Evolutionary conservation across 305 asterid species (phyloP).

Genomic region (Fraxinus angustifolia): DNA sequence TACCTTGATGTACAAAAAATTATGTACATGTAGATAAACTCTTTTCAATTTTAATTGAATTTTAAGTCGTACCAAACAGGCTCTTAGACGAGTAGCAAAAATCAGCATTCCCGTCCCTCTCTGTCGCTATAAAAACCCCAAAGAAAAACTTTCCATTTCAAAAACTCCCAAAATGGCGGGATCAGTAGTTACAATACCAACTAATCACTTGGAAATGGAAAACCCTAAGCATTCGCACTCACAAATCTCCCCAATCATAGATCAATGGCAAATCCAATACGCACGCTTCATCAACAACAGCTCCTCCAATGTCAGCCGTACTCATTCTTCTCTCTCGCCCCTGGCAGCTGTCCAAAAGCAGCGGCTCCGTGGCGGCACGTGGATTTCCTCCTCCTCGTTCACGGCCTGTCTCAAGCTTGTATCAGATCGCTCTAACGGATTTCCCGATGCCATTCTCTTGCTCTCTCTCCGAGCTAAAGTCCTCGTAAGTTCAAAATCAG

Average conservation of each 20-base stretch:
- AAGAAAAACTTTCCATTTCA: background rate
- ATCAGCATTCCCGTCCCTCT: background rate
- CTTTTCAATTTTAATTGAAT: no score
- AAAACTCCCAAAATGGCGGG: conserved; percentile 61
- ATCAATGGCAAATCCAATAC: conserved; percentile 57
- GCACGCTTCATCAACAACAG: conserved; percentile 48
- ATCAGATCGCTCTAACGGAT: conserved; percentile 21
- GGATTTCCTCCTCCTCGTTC: conserved; percentile 44
- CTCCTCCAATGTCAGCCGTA: conserved; percentile 25
- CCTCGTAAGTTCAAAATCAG: conserved; percentile 38
- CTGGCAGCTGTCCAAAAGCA: conserved; percentile 2
- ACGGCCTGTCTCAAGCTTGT: conserved; percentile 43
- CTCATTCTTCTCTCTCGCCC: conserved; percentile 49
- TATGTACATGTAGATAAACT: no score
- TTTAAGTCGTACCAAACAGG: no score
- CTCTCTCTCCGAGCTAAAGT: conserved; percentile 35
- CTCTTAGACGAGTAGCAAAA: background rate
- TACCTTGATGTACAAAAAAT: no score
- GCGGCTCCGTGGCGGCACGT: conserved; percentile 41
- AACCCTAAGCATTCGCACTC: conserved; percentile 3
- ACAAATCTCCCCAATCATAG: conserved; percentile 33
- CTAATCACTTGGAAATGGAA: conserved; percentile 14
- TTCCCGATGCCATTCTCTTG: conserved; percentile 37
- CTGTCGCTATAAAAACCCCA: background rate
- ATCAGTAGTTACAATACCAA: conserved; percentile 20